Evolutionary conservation across 306 rosid species (phyloP), one percentile per base, ranked within the genome.

Genomic region (Sesbania bispinosa): DNA sequence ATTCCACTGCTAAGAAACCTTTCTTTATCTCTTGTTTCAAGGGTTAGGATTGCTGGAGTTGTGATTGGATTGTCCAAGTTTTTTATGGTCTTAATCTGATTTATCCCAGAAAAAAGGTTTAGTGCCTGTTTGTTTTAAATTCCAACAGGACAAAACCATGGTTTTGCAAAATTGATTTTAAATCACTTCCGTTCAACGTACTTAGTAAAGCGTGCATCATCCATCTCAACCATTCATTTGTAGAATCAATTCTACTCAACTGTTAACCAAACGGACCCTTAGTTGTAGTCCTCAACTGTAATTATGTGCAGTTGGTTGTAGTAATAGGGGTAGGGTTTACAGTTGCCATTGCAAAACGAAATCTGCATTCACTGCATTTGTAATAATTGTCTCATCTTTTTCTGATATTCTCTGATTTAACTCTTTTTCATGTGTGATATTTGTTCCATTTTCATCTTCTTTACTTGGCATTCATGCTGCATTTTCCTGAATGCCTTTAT

Each of bases 401-500:
- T 6, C 32, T 33, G 11, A 1, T 71, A 38, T 52, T 71, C 23
- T 63, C 5, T 69, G 33, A 53, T 78, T 65, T 43, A 60, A 78
- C 42, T n/a, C 52, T 21, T 41, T 41, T 33, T 27, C 45, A 11
- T 16, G 54, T 58, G 57, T 58, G 45, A 27, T 19, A 11, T 59
- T 60, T n/a, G 39, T 10, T 8, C 39, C 50, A n/a, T 7, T 41
- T 65, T 59, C 15, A 24, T 30, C 15, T 27, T 60, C 59, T 30
- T 46, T 35, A 46, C 47, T 33, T 62, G 23, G 14, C 46, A 13
- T 74, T 38, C 36, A 58, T 63, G 43, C 32, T 58, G 14, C 62
- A 42, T 50, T 78, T 71, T 63, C 8, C 77, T 47, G 15, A 32
- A 62, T 64, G 48, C 59, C 64, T 14, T 57, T 35, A 20, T 66